These are phyloP conservation scores for Mycena rebaudengoi DNA, from an alignment of 768 basidiomycete species.

Conservation along the genomic window DNA sequence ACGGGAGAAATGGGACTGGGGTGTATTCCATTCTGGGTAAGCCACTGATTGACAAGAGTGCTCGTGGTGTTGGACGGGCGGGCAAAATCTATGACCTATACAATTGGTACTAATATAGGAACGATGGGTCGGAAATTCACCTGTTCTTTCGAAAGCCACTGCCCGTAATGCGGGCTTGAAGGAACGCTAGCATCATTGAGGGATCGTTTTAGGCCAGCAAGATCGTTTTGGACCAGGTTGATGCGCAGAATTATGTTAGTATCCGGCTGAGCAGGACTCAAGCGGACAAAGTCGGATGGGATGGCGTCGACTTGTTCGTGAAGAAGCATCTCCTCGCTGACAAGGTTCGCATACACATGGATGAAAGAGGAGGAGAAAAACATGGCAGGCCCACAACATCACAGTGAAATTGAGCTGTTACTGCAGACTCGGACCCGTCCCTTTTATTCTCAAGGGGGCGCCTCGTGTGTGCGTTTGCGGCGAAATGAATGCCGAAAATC, in stretches of 20 bases:
- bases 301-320: neutral
- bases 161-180: neutral
- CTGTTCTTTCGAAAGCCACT: neutral
- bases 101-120: neutral
- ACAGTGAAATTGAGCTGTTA: too few relatives aligned
- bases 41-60: neutral
- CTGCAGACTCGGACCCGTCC: too few relatives aligned
- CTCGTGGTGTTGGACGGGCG: too few relatives aligned
- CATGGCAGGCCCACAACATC: too few relatives aligned
- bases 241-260: neutral
- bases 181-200: neutral
- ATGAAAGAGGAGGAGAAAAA: too few relatives aligned
- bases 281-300: neutral
- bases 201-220: neutral
- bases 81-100: too few relatives aligned
- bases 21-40: neutral
- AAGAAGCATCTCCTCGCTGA: neutral
- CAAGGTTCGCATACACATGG: too few relatives aligned
- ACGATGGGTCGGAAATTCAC: neutral
- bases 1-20: neutral
- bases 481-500: too few relatives aligned
- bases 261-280: neutral
- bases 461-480: too few relatives aligned
- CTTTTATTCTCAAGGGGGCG: too few relatives aligned
- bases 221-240: neutral